phyloP scores from a whole-genome alignment of 2,329 filamentous ascomycete species.

The Aureobasidium sp. region DNA sequence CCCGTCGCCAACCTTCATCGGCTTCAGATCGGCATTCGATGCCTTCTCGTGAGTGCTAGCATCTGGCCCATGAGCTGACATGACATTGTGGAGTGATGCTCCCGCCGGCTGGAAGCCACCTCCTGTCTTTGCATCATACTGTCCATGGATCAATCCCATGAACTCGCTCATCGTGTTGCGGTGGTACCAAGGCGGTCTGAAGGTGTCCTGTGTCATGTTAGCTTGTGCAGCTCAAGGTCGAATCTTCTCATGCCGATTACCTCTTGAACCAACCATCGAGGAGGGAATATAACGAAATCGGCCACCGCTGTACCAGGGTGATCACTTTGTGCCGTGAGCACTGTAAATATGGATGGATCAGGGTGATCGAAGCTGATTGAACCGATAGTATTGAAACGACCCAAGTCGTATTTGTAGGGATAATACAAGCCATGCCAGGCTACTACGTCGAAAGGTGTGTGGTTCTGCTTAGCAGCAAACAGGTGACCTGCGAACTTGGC shows the following conservation, averaged over 20 bases:
- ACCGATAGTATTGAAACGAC: slow-evolving; percentile 52
- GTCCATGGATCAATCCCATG: slow-evolving; percentile 53
- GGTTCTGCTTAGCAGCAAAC: slow-evolving; percentile 54
- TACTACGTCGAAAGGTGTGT: slow-evolving; percentile 64
- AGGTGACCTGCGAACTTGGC: slow-evolving; percentile 57
- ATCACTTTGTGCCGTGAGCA: slow-evolving; percentile 56
- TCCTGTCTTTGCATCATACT: slow-evolving; percentile 53
- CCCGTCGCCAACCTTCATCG: slow-evolving; percentile 52
- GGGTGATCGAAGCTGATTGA: slow-evolving; percentile 57
- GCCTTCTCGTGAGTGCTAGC: slow-evolving; percentile 52
- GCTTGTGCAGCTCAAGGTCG: not conserved
- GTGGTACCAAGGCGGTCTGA: slow-evolving; percentile 67
- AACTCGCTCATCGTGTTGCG: slow-evolving; percentile 62
- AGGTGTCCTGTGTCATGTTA: slow-evolving; percentile 48
- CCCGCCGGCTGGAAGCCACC: slow-evolving; percentile 54
- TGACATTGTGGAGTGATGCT: slow-evolving; percentile 46
- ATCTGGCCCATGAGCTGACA: slow-evolving; percentile 49
- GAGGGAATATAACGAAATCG: slow-evolving; percentile 68
- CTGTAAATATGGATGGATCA: slow-evolving; percentile 60
- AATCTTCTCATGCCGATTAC: not conserved
- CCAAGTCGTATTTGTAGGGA: slow-evolving; percentile 52
- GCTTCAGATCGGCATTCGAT: slow-evolving; percentile 47
- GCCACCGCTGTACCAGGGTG: slow-evolving; percentile 51
- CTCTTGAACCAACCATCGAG: slow-evolving; percentile 51
- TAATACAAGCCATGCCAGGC: slow-evolving; percentile 67